phyloP scores from a whole-genome alignment of 78 protist genomes.

The Chrysochromulina tobinii region DNA sequence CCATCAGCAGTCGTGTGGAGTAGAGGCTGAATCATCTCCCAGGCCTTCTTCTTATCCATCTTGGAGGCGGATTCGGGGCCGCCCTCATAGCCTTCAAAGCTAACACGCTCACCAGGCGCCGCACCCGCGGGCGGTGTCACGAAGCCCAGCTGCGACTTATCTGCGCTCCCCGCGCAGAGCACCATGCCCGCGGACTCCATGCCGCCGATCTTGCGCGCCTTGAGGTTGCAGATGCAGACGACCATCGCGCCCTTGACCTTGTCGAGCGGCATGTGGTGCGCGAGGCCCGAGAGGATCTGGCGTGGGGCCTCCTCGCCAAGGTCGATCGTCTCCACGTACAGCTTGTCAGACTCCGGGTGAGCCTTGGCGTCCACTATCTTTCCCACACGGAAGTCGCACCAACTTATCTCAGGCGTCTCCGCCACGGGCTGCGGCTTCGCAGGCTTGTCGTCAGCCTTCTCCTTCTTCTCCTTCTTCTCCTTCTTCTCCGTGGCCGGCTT shows the following conservation, averaged over 20 bases:
- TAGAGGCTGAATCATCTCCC: conserved; percentile 39
- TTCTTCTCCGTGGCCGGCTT: neutral
- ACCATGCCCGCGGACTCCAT: conserved; percentile 81
- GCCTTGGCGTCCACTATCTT: conserved; percentile 62
- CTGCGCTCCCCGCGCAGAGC: conserved; percentile 54
- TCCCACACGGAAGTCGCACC: conserved; percentile 81
- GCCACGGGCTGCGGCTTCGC: too few species aligned
- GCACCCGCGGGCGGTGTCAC: conserved; percentile 49
- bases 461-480: neutral
- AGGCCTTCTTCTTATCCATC: conserved; percentile 48
- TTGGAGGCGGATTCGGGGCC: conserved; percentile 57
- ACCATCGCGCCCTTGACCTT: conserved; percentile 56
- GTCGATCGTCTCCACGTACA: conserved; percentile 84
- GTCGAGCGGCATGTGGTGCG: conserved; percentile 61
- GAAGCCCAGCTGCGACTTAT: conserved; percentile 28
- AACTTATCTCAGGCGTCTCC: neutral
- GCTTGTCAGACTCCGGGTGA: conserved; percentile 73
- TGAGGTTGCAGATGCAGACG: conserved; percentile 78
- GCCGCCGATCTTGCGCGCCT: conserved; percentile 66
- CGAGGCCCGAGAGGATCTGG: conserved; percentile 75
- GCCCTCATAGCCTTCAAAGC: conserved; percentile 58
- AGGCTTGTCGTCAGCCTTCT: too few species aligned
- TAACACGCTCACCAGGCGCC: conserved; percentile 62
- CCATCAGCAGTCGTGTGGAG: conserved; percentile 44
- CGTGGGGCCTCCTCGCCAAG: conserved; percentile 77